These are phyloP conservation scores for Tubosaeta brunneosetosa DNA, from an alignment of 768 basidiomycete species.

Conservation along the genomic window DNA sequence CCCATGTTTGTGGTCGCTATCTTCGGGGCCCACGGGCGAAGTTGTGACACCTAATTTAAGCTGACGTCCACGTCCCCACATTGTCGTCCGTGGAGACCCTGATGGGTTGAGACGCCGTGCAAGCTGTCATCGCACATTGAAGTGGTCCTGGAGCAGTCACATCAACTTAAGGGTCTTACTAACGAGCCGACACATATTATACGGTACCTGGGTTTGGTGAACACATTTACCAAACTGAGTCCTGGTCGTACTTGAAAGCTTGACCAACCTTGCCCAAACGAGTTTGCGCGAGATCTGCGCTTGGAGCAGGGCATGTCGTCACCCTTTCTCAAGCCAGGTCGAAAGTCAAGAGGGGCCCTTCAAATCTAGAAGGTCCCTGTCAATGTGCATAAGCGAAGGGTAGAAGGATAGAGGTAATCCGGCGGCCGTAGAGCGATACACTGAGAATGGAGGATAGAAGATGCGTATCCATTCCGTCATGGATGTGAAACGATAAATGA, in stretches of 20 bases:
- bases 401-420: background rate
- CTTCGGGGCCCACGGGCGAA: background rate
- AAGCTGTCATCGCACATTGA: background rate
- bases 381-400: background rate
- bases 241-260: conserved; percentile 10
- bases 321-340: background rate
- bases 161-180: background rate
- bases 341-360: background rate
- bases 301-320: background rate
- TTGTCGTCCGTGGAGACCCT: background rate
- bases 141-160: background rate
- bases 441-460: background rate
- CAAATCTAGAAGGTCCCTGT: background rate
- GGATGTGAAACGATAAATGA: conserved; percentile 3
- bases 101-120: background rate
- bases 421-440: background rate
- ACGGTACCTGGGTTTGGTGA: conserved; percentile 9
- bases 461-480: background rate
- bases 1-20: conserved; percentile 7
- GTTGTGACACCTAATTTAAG: conserved; percentile 2
- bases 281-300: background rate
- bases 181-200: conserved; percentile 1
- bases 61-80: background rate
- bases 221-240: background rate
- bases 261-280: background rate